Base-by-base conservation (phyloP, 306 rosid genomes). In the Datisca glomerata region DNA sequence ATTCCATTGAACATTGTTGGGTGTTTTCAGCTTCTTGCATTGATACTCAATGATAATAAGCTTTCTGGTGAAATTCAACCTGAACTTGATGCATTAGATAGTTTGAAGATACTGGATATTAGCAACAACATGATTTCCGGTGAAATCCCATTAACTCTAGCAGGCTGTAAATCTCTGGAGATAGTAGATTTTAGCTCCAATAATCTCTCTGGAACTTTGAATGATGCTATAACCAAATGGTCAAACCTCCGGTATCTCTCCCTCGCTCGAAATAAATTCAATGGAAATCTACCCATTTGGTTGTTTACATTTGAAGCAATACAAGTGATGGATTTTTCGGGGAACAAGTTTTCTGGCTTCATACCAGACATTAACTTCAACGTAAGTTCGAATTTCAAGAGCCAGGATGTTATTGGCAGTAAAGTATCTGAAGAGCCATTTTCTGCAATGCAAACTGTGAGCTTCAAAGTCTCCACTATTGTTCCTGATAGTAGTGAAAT, bases 31-130 rank as follows among this genome's bases (percentile, higher is more conserved):
- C 63, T 91, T 56, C 92, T 78, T 70, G 95, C 98, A 35, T 55
- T 91, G 59, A 73, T 84, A 33, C 81, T 91, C 44, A 84, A 66
- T 43, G 72, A 80, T 67, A 91, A 91, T 69, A 78, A 84, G 57
- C 86, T 91, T 44, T 80, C 96, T 27, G 96, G 98, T 27, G 93
- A 79, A 39, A 91, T 91, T 69, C 96, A 84, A 55, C 98, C 98
- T 0, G 98, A 91, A 68, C 85, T 91, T 28, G 98, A 91, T 45
- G 98, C 98, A 0, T 75, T 91, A 77, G 80, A 79, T 67, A 78
- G 92, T 74, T 57, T 91, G 78, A 80, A 83, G 78, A 72, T 91
- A 63, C 73, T 91, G 51, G 98, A 84, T 56, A 72, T 91, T 49
- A 91, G 98, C 72, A 70, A 75, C 75, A 89, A 89, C 64, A 73